Evolutionary conservation across 179 eudicot genomes (phyloP).

Genomic region (Silene coronaria): DNA sequence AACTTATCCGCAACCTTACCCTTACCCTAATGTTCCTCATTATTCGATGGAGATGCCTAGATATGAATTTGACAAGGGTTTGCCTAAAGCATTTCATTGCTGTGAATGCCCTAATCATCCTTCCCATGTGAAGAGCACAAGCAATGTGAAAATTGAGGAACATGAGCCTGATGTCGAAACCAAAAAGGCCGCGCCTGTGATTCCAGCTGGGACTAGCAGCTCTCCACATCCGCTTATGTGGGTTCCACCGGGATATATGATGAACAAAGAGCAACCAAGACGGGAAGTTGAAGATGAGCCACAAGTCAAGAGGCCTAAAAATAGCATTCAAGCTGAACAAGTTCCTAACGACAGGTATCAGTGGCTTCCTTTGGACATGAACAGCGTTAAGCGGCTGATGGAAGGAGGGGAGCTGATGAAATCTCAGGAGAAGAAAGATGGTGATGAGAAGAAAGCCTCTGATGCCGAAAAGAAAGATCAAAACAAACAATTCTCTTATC

Average conservation of each 20-base stretch:
- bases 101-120: slow-evolving; percentile 51
- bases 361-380: slow-evolving; percentile 39
- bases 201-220: slow-evolving; percentile 29
- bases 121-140: slow-evolving; percentile 28
- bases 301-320: slow-evolving; percentile 2
- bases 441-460: slow-evolving; percentile 17
- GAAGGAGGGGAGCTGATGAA: slow-evolving; percentile 25
- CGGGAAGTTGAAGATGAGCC: slow-evolving; percentile 18
- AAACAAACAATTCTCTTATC: slow-evolving; percentile 33
- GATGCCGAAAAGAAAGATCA: slow-evolving; percentile 23
- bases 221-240: slow-evolving; percentile 39
- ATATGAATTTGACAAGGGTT: slow-evolving; percentile 43
- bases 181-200: slow-evolving; percentile 24
- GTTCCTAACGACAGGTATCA: slow-evolving; percentile 27
- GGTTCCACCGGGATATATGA: slow-evolving; percentile 41
- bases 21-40: slow-evolving; percentile 37
- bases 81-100: slow-evolving; percentile 35
- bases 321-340: slow-evolving; percentile 11
- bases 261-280: slow-evolving; percentile 24
- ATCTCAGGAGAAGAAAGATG: slow-evolving; percentile 19
- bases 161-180: slow-evolving; percentile 37
- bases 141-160: slow-evolving; percentile 42
- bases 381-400: slow-evolving; percentile 24
- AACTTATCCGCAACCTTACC: slow-evolving; percentile 29
- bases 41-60: slow-evolving; percentile 40